Evolutionary conservation across 2,329 filamentous ascomycete genomes (phyloP).

Genomic region (Remersonia thermophila): DNA sequence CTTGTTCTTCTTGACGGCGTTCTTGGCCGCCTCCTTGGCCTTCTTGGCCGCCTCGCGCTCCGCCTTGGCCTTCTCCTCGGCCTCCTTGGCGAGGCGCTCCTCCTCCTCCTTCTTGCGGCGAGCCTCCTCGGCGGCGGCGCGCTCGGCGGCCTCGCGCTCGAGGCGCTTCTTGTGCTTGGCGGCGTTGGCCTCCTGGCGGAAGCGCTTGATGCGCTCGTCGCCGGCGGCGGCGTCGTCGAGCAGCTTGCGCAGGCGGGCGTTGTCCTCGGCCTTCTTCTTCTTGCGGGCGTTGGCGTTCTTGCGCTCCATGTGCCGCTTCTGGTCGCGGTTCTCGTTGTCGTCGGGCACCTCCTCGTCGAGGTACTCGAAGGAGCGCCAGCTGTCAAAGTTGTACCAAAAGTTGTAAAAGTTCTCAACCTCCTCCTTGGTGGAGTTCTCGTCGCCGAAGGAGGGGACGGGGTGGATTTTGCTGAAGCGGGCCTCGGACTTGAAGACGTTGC

Average conservation of each 20-base stretch:
- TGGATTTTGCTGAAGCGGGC: conserved; percentile 83
- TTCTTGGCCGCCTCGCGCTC: conserved; percentile 82
- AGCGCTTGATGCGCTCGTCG: conserved; percentile 95
- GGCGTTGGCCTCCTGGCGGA: conserved; percentile 82
- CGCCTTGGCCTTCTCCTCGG: conserved; percentile 75
- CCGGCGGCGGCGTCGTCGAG: conserved; percentile 74
- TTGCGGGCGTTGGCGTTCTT: conserved; percentile 97
- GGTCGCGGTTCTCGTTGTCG: conserved; percentile 97
- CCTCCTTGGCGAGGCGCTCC: conserved; percentile 65
- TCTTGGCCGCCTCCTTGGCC: conserved; percentile 97
- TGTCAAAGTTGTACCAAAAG: conserved; percentile 99
- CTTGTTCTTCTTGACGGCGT: conserved; percentile 99
- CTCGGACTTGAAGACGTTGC: conserved; percentile 80
- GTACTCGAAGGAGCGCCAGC: conserved; percentile 95
- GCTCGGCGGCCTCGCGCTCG: conserved; percentile 85
- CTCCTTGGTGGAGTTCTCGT: conserved; percentile 72
- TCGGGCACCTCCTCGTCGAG: conserved; percentile 97
- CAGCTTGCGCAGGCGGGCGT: conserved; percentile 73
- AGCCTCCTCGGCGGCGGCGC: conserved; percentile 75
- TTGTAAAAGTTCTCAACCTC: conserved; percentile 96
- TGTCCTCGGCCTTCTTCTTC: conserved; percentile 99
- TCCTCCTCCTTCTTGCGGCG: conserved; percentile 73
- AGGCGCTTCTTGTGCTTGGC: conserved; percentile 91
- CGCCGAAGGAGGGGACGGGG: conserved; percentile 77
- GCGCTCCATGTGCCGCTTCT: conserved; percentile 95